These are phyloP conservation scores for Saccharomycopsis fermentans DNA, from an alignment of 805 yeast genomes.

Conservation along the genomic window DNA sequence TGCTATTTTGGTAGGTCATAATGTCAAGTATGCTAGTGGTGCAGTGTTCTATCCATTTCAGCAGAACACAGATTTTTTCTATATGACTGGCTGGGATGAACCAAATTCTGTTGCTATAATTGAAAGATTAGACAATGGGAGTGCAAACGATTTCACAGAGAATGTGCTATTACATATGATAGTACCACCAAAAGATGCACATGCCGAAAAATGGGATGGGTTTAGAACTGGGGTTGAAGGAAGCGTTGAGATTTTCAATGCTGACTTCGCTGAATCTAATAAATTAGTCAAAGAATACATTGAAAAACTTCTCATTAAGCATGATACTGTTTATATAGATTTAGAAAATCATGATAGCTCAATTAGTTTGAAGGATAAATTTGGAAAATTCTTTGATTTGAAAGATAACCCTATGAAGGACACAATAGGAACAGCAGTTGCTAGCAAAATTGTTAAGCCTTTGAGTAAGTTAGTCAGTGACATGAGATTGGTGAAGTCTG, in stretches of 20 bases:
- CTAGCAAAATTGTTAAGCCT: slow-evolving; percentile 33
- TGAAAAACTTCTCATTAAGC: slow-evolving; percentile 36
- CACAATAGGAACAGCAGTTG: slow-evolving; percentile 21
- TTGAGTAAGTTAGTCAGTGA: slow-evolving; percentile 34
- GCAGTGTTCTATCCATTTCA: slow-evolving; percentile 87
- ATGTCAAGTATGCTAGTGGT: slow-evolving; percentile 73
- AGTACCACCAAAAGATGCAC: slow-evolving; percentile 73
- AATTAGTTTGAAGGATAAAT: background rate
- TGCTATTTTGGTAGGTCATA: slow-evolving; percentile 66
- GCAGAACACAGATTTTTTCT: slow-evolving; percentile 81
- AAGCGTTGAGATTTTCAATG: slow-evolving; percentile 75
- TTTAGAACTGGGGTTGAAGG: slow-evolving; percentile 80
- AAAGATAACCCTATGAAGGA: slow-evolving; percentile 22
- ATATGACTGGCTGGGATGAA: slow-evolving; percentile 87
- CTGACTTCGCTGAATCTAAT: slow-evolving; percentile 58
- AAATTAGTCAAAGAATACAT: slow-evolving; percentile 35
- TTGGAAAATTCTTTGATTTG: slow-evolving; percentile 11
- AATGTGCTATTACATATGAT: slow-evolving; percentile 57
- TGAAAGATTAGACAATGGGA: slow-evolving; percentile 46
- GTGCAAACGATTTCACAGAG: slow-evolving; percentile 30
- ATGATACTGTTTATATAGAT: slow-evolving; percentile 49
- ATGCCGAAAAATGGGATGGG: slow-evolving; percentile 92
- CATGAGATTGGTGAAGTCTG: slow-evolving; percentile 63
- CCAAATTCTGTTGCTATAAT: slow-evolving; percentile 66
- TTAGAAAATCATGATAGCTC: background rate